Evolutionary conservation across 2,329 filamentous ascomycete genomes (phyloP).

Genomic region (Fusarium scirpi): DNA sequence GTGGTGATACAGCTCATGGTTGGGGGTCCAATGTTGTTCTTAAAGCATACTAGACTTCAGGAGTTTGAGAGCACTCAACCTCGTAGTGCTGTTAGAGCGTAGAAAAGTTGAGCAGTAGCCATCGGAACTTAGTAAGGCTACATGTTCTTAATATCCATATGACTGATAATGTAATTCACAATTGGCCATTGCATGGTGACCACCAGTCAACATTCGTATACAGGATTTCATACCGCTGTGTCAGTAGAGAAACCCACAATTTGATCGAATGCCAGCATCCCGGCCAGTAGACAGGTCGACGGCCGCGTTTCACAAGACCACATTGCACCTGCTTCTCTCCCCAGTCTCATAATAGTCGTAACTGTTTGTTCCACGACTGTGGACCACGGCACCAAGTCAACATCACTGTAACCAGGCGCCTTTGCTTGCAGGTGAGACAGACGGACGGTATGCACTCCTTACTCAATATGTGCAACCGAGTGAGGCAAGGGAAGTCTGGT

Average conservation of each 20-base stretch:
- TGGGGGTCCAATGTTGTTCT: background rate
- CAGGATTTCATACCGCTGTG: background rate
- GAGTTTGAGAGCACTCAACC: background rate
- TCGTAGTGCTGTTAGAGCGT: background rate
- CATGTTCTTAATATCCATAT: background rate
- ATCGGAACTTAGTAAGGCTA: background rate
- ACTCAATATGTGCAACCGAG: constrained; percentile 11
- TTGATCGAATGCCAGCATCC: constrained; percentile 17
- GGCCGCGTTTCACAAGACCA: constrained; percentile 23
- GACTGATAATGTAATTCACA: background rate
- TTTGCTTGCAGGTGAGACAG: constrained; percentile 35
- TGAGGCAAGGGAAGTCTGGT: constrained; percentile 35
- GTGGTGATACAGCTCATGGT: background rate
- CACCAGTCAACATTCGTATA: background rate
- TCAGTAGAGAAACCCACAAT: constrained; percentile 1
- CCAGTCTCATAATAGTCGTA: constrained; percentile 28
- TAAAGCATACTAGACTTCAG: background rate
- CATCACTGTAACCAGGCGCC: constrained; percentile 20
- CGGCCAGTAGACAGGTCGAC: constrained; percentile 19
- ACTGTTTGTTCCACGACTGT: constrained; percentile 31
- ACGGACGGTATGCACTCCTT: constrained; percentile 23
- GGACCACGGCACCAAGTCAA: constrained; percentile 16
- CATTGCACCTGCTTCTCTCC: background rate
- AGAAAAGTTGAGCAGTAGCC: background rate
- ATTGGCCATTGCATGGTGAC: background rate